Evolutionary conservation across 495 filamentous ascomycete species (phyloP).

Genomic region (Parachaetomium inaequale): DNA sequence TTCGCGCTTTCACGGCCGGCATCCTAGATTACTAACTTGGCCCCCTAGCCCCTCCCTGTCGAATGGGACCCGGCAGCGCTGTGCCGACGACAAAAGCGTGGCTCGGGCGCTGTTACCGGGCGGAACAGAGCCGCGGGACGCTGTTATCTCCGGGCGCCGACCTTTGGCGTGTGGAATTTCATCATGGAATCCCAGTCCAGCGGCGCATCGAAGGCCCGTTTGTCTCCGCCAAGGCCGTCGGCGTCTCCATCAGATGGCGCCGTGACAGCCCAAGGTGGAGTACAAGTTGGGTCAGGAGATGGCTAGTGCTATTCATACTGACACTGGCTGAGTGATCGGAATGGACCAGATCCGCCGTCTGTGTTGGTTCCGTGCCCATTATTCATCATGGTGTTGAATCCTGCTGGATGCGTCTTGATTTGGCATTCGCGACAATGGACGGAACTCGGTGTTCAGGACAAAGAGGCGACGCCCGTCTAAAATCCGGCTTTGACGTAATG

Average conservation of each 20-base stretch:
- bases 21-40: slow-evolving; percentile 1
- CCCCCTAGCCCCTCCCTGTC: too few species aligned
- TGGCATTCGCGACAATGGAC: background rate
- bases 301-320: too few species aligned
- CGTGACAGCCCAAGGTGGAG: slow-evolving; percentile 8
- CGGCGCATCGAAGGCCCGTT: background rate
- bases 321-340: background rate
- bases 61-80: background rate
- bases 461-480: slow-evolving; percentile 4
- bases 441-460: background rate
- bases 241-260: slow-evolving; percentile 2
- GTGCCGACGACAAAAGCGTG: background rate
- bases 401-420: background rate
- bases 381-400: background rate
- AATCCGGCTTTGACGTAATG: slow-evolving; percentile 16
- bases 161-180: background rate
- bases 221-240: slow-evolving; percentile 6
- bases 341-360: background rate
- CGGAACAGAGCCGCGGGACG: background rate
- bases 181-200: background rate
- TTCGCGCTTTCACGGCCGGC: slow-evolving; percentile 10
- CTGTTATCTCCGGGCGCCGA: slow-evolving; percentile 9
- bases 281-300: slow-evolving; percentile 11
- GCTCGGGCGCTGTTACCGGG: background rate
- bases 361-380: background rate